Evolutionary conservation across 495 filamentous ascomycete genomes (phyloP).

Genomic region (Margaritispora aquatica): DNA sequence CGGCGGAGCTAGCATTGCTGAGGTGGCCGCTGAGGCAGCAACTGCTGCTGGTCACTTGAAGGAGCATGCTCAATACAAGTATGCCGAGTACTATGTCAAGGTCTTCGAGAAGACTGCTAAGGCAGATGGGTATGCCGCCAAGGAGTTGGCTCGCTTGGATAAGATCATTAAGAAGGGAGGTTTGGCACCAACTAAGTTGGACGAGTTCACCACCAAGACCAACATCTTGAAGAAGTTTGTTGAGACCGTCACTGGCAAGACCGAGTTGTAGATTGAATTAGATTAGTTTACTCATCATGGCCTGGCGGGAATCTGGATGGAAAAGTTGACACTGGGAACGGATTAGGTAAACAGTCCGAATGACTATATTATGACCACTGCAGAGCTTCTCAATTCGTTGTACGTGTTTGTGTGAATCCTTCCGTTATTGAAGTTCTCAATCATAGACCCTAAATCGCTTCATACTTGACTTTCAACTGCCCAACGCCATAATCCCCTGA

Average conservation of each 20-base stretch:
- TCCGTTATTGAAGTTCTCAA: not conserved
- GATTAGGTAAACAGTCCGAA: not conserved
- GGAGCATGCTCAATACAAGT: constrained; percentile 56
- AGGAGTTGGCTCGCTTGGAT: constrained; percentile 78
- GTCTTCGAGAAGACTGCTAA: constrained; percentile 77
- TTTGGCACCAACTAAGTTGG: constrained; percentile 76
- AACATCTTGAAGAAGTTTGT: constrained; percentile 85
- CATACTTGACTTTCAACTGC: not conserved
- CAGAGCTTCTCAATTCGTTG: not conserved
- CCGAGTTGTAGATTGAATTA: constrained; percentile 21
- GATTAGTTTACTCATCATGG: constrained; percentile 1
- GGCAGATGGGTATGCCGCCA: constrained; percentile 71
- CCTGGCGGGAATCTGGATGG: not conserved
- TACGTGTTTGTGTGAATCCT: not conserved
- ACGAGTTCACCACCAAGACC: constrained; percentile 79
- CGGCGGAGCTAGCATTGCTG: constrained; percentile 50
- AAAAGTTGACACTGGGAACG: constrained; percentile 12
- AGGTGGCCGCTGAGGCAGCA: constrained; percentile 58
- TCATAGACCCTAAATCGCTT: not conserved
- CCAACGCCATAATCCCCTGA: not conserved
- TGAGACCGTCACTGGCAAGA: constrained; percentile 17
- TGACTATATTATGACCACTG: not conserved
- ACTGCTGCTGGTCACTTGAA: constrained; percentile 60
- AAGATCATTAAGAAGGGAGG: constrained; percentile 80
- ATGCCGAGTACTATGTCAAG: constrained; percentile 89